A percentile compares a stretch with the other conserved stretches of the same genome.
Conservation (phyloP, 192 early-diverging fungal genomes). For the Neocallimastix lanati region DNA sequence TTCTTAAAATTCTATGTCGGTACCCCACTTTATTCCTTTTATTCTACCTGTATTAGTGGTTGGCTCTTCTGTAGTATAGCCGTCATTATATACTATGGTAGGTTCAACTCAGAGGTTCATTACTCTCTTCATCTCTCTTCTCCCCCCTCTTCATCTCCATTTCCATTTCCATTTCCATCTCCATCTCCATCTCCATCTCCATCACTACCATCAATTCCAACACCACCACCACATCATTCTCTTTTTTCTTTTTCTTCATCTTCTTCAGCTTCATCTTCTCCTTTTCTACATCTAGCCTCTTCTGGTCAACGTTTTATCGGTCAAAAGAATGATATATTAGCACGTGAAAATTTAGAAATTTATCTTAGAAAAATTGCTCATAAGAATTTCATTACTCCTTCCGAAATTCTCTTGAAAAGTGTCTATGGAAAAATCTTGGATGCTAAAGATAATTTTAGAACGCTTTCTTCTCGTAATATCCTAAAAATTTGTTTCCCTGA, state of each 20-base stretch:
- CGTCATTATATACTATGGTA: not conserved
- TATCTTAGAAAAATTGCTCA: not conserved
- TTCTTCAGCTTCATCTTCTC: too few relatives aligned
- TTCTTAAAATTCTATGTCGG: not conserved
- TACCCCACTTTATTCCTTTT: not conserved
- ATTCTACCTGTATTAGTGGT: not conserved
- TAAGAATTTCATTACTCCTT: not conserved
- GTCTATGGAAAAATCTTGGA: not conserved
- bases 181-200: too few relatives aligned
- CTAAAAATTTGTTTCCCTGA: not conserved
- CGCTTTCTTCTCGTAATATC: not conserved
- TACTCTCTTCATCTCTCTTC: not conserved
- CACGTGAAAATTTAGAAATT: not conserved
- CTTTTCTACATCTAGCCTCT: not conserved
- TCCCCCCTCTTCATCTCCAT: too few relatives aligned
- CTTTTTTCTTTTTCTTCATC: too few relatives aligned
- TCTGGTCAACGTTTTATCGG: not conserved
- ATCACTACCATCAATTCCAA: too few relatives aligned
- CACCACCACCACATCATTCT: too few relatives aligned
- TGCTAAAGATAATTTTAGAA: not conserved
- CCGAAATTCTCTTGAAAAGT: not conserved
- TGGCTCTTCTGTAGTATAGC: not conserved
- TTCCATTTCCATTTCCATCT: too few relatives aligned
- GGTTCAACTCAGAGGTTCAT: not conserved
- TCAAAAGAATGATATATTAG: not conserved